Evolutionary conservation across 495 filamentous ascomycete genomes (phyloP).

Genomic region (Aspergillus haitiensis): DNA sequence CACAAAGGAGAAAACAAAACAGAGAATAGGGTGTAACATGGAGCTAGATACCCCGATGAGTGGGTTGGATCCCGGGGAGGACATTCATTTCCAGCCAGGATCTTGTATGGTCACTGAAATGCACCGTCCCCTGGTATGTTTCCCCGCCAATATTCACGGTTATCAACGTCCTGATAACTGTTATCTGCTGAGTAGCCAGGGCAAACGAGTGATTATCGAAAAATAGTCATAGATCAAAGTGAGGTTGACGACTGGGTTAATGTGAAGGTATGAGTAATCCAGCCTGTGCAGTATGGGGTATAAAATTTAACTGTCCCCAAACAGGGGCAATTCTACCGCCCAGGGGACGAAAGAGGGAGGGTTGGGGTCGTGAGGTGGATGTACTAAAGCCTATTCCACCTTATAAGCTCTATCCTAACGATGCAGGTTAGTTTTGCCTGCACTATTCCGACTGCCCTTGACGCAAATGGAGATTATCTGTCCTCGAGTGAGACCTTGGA

Average conservation of each 20-base stretch:
- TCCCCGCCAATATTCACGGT: not conserved
- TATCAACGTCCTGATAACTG: too few relatives aligned
- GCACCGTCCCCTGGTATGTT: not conserved
- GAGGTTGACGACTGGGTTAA: conserved; percentile 7
- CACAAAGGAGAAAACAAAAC: not conserved
- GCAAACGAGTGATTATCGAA: not conserved
- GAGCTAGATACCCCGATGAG: conserved; percentile 15
- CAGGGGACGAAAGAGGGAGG: not conserved
- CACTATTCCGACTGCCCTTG: not conserved
- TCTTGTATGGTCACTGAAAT: conserved; percentile 6
- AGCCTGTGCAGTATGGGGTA: not conserved
- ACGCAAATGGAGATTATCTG: not conserved
- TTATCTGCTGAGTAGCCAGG: not conserved
- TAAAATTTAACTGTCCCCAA: not conserved
- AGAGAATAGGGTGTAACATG: not conserved
- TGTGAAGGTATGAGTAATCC: not conserved
- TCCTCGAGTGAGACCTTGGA: conserved; percentile 11
- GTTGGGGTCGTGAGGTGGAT: conserved; percentile 7
- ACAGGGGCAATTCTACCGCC: conserved; percentile 1
- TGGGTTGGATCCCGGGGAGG: conserved; percentile 3
- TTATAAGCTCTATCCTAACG: not conserved
- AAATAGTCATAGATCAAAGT: not conserved
- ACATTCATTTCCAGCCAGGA: conserved; percentile 13
- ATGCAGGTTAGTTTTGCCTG: conserved; percentile 1
- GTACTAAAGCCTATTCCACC: not conserved